Evolutionary conservation across 768 basidiomycete species (phyloP).

Genomic region (Tylopilus rubrobrunneus): DNA sequence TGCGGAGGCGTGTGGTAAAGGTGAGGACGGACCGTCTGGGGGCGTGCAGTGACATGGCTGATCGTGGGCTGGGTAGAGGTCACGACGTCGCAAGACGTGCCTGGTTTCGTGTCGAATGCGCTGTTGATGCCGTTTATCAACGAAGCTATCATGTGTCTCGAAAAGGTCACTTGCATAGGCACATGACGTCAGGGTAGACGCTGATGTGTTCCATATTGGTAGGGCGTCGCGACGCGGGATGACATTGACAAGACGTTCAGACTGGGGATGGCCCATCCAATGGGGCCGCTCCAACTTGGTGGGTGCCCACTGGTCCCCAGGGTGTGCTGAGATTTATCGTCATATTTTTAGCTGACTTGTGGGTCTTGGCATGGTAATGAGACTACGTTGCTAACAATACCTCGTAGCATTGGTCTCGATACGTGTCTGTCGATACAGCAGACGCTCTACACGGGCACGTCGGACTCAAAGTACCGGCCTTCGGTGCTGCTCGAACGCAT

Average conservation of each 20-base stretch:
- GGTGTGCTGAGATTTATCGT: neutral
- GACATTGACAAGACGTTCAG: slow-evolving; percentile 95
- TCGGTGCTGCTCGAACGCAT: slow-evolving; percentile 86
- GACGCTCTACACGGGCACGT: slow-evolving; percentile 82
- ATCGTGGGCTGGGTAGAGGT: slow-evolving; percentile 58
- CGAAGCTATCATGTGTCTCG: slow-evolving; percentile 92
- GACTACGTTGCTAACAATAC: neutral
- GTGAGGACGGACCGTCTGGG: slow-evolving; percentile 30
- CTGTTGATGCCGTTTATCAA: slow-evolving; percentile 97
- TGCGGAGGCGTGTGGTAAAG: slow-evolving; percentile 88
- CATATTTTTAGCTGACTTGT: slow-evolving; percentile 29
- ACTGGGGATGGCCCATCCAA: slow-evolving; percentile 92
- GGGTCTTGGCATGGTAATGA: slow-evolving; percentile 5
- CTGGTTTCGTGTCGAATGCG: slow-evolving; percentile 94
- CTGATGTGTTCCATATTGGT: neutral
- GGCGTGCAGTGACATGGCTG: neutral
- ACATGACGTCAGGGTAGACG: neutral
- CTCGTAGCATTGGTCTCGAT: slow-evolving; percentile 85
- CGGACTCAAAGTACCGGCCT: slow-evolving; percentile 94
- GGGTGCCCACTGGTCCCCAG: slow-evolving; percentile 2
- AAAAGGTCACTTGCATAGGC: slow-evolving; percentile 52
- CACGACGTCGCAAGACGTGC: slow-evolving; percentile 85
- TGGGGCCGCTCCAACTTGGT: slow-evolving; percentile 92
- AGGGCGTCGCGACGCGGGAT: slow-evolving; percentile 90
- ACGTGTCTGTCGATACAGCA: slow-evolving; percentile 93